Percentiles rank a stretch among this genome's conserved stretches.
These are phyloP conservation scores for Eragrostis nindensis DNA, from an alignment of 176 grass and related monocot species.

Conservation along the genomic window DNA sequence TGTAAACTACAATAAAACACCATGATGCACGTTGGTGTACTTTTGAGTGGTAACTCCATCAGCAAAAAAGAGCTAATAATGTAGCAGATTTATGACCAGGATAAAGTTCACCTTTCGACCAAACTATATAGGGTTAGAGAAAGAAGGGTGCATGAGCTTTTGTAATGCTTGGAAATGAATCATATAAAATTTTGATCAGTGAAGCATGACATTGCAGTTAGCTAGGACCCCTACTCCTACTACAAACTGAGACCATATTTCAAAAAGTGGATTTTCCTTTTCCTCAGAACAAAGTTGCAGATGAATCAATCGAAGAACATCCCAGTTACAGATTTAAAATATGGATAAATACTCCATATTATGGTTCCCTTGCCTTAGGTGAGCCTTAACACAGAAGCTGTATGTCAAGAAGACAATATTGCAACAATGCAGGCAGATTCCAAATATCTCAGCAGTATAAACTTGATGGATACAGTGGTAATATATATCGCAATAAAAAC, in stretches of 20 bases:
- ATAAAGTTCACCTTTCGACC: not conserved
- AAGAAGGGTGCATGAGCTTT: not conserved
- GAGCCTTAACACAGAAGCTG: not conserved
- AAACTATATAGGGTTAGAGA: not conserved
- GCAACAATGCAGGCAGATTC: too few species aligned
- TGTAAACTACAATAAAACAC: not conserved
- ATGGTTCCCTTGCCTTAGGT: not conserved
- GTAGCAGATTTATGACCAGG: not conserved
- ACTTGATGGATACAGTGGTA: constrained; percentile 7
- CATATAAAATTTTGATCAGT: not conserved
- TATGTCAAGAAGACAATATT: not conserved
- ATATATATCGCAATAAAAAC: constrained; percentile 6
- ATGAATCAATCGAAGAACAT: not conserved
- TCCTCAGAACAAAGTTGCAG: not conserved
- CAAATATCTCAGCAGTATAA: not conserved
- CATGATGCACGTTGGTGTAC: not conserved
- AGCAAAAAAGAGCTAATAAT: not conserved
- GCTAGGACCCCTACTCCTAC: not conserved
- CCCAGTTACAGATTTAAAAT: not conserved
- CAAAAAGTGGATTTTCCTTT: not conserved
- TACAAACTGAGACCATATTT: not conserved
- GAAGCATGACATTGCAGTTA: not conserved
- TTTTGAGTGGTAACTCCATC: constrained; percentile 17
- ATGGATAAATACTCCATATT: not conserved
- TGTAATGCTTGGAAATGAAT: not conserved